Evolutionary conservation across 306 rosid genomes (phyloP).

Genomic region (Acmispon strigosus): DNA sequence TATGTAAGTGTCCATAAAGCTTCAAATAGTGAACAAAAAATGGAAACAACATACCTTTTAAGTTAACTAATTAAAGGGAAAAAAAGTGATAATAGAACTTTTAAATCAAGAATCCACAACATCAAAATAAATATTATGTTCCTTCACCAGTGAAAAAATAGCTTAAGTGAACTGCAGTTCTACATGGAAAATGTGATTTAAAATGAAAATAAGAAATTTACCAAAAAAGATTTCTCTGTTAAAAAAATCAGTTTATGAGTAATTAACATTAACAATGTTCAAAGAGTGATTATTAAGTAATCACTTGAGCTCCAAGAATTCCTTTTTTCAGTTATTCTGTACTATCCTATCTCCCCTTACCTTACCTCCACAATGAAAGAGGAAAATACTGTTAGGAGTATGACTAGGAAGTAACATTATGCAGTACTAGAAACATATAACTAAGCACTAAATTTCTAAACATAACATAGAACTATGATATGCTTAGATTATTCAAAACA

Average conservation of each 20-base stretch:
- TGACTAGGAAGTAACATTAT: not conserved
- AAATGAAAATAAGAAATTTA: not conserved
- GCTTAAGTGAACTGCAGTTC: not conserved
- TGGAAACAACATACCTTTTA: not conserved
- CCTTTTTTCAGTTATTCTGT: not conserved
- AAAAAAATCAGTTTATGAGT: not conserved
- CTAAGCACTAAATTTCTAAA: not conserved
- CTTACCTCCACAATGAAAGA: not conserved
- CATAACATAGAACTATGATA: not conserved
- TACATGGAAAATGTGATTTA: not conserved
- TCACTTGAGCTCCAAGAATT: not conserved
- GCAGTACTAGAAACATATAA: not conserved
- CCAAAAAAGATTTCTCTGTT: not conserved
- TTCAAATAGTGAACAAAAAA: not conserved
- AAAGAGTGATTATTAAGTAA: not conserved
- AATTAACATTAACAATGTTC: not conserved
- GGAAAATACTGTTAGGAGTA: not conserved
- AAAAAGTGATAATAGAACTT: not conserved
- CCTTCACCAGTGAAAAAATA: not conserved
- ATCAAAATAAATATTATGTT: not conserved
- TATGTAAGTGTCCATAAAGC: not conserved
- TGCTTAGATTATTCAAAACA: not conserved
- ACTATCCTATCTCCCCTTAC: no score
- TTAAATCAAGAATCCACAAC: not conserved
- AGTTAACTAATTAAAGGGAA: not conserved